Base-by-base conservation (phyloP, 1,284 basidiomycete species). In the Vanrija humicola region DNA sequence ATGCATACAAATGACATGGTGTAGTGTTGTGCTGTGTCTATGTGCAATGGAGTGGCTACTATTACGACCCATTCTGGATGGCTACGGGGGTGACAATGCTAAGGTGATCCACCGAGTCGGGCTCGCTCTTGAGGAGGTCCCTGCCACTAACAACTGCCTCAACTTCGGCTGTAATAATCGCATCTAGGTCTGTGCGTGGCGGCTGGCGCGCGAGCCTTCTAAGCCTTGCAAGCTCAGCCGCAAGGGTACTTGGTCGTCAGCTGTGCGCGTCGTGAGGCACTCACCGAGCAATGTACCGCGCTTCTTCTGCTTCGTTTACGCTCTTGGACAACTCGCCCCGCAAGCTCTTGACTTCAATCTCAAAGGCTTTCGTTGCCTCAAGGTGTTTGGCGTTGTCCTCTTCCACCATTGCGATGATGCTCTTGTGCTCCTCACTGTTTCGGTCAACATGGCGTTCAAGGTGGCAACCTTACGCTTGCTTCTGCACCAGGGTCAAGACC, bases 401-500 rank as follows among this genome's bases (percentile, higher is more conserved):
- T 16, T 68, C 56, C 5, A 67, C 64, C 3, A 68, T 53, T 3
- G 48, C 15, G 19, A 62, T 55, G 5, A 73, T 60, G 3, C 53
- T 50, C 26, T 63, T 54, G 4, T 69, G 60, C 18, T 73, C 71
- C 23, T 60, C 59, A 6, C 69, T 73, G 62, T 10, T 8, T 4
- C 1, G 14, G 46, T 23, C 29, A 43, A 12, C 18, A 9, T 14
- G n/a, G 21, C 6, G 38, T 18, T 15, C 5, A 3, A 16, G 15
- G 18, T 16, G 29, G 18, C 4, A 64, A 68, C 28, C 28, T 52
- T 40, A 75, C 73, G 59, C 48, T 54, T 74, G 73, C 15, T 66
- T 47, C 38, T 71, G 57, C 0, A 76, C 64, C 6, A 73, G 59
- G 25, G 64, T 64, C 16, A 69, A 52, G 12, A 75, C 46, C 3